Evolutionary conservation across 805 yeast species (phyloP), one percentile per base, ranked within the genome.

Genomic region (Candida vartiovaarae): DNA sequence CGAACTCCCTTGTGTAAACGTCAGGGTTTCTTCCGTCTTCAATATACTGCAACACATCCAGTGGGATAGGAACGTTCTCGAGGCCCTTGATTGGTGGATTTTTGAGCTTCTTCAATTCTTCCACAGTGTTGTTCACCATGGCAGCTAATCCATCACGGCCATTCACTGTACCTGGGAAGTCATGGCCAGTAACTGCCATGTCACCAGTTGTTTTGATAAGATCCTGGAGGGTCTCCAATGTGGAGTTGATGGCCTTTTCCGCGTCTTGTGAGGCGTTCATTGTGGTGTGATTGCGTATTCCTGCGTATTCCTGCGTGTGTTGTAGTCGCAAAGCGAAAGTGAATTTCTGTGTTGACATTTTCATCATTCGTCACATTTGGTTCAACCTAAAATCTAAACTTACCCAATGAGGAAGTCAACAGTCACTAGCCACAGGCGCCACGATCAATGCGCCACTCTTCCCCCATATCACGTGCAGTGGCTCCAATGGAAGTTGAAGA

Each of bases 11-110:
- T 1, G 98, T 89, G 63, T 93, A 93, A 34, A 93, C 89, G 59
- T 93, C 98, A 0, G 99, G 98, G 59, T 93, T 93, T 53, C 99
- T 72, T 2, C 99, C 99, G 57, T 88, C 95, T 59, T 93, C 98
- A 33, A 93, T 87, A 58, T 93, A 93, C 49, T 84, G 82, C 10
- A 89, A 68, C n/a, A 90, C 90, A 57, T 90, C 96, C 33, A 84
- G 62, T 1, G 96, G 96, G 3, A 85, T 72, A 1, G 80, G 65
- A 4, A 75, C 64, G 7, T 66, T 57, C 27, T 64, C 60, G 23
- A 77, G 51, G 1, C 62, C 66, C 23, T 66, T 64, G 5, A 53
- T 45, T 7, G 47, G 47, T 31, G 63, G 61, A 35, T 55, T 55
- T 8, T 57, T 50, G 31, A 74, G 49, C 28, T 57, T 59, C 28